Base-by-base conservation (phyloP, 768 basidiomycete species). In the Suillus occidentalis region DNA sequence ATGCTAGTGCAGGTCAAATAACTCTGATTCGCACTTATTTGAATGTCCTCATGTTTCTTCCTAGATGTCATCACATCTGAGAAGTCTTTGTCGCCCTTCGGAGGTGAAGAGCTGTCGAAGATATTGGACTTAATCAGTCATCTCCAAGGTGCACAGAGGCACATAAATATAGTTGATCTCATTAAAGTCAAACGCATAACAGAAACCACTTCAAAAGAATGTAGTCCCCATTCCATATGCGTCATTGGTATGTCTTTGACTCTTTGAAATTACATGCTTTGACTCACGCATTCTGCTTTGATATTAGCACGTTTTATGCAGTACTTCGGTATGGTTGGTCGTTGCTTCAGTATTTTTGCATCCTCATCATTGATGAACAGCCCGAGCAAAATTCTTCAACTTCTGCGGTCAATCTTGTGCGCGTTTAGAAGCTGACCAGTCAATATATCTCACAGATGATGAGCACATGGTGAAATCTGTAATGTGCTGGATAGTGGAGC, bases 401-500 rank as follows among this genome's bases (percentile, higher is more conserved):
- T 82, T 80, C 60, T 74, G 83, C 65, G 84, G 85, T 6, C 81
- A 85, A 70, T 73, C 77, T 3, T 70, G 70, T 42, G 83, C 82
- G 4, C 83, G 85, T 6, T 73, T 86, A 16, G 72, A 79, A 45
- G 76, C 80, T 1, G 75, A 81, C 63, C 78, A 80, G 63, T 83
- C 82, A n/a, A 75, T 86, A 20, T 70, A 71, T 42, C 67, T 63
- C 10, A 53, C 31, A 22, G 12, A 22, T 18, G 50, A 60, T 25
- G 63, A 65, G 20, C 61, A 60, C 22, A 8, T 28, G 7, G 52
- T 65, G 20, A 63, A 69, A 6, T 66, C 63, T 1, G 39, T 71
- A 9, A 8, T 66, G 1, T 52, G 55, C 14, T 31, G 40, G 34
- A 20, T 72, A 5, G 62, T 71, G 5, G 69, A 73, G 7, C 65